A percentile compares a stretch with the other conserved stretches of the same genome.
These are phyloP conservation scores for Pseudocercospora macadamiae DNA, from an alignment of 2,329 filamentous ascomycete genomes.

Conservation along the genomic window DNA sequence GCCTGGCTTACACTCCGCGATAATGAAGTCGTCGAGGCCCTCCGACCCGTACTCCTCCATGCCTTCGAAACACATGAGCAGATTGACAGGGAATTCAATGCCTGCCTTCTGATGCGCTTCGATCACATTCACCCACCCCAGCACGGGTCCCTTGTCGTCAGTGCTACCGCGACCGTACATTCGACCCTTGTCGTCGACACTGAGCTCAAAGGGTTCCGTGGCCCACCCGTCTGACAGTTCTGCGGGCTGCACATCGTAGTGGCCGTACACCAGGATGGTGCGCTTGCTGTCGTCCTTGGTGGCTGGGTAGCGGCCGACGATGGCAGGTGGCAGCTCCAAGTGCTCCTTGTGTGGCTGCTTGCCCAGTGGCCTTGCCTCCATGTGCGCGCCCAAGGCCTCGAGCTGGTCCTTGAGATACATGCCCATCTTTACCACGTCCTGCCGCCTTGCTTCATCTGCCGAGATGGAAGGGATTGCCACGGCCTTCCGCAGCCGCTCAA, in stretches of 20 bases:
- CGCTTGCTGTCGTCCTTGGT: conserved; percentile 90
- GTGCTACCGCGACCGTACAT: conserved; percentile 97
- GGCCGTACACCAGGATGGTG: conserved; percentile 94
- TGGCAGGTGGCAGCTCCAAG: conserved; percentile 87
- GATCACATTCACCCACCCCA: conserved; percentile 97
- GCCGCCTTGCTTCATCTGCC: conserved; percentile 82
- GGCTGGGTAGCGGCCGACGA: conserved; percentile 76
- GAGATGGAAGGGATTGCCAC: conserved; percentile 97
- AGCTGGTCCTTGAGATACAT: conserved; percentile 86
- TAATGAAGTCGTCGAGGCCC: conserved; percentile 8
- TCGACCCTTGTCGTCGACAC: conserved; percentile 83
- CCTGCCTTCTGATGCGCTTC: conserved; percentile 96
- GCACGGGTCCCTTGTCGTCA: conserved; percentile 95
- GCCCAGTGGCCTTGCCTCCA: conserved; percentile 83
- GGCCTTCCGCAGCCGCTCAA: conserved; percentile 85
- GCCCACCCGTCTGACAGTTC: conserved; percentile 93
- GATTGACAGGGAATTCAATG: conserved; percentile 92
- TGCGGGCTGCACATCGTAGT: conserved; percentile 98
- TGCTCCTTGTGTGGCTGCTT: conserved; percentile 90
- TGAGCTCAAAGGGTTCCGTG: conserved; percentile 89
- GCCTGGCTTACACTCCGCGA: conserved; percentile 60
- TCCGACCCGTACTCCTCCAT: conserved; percentile 87
- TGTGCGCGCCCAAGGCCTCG: conserved; percentile 78
- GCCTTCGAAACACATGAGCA: conserved; percentile 99
- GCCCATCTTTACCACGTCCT: conserved; percentile 95